Evolutionary conservation across 805 yeast genomes (phyloP), one percentile per base, ranked within the genome.

Genomic region (Wickerhamiella shivajii): DNA sequence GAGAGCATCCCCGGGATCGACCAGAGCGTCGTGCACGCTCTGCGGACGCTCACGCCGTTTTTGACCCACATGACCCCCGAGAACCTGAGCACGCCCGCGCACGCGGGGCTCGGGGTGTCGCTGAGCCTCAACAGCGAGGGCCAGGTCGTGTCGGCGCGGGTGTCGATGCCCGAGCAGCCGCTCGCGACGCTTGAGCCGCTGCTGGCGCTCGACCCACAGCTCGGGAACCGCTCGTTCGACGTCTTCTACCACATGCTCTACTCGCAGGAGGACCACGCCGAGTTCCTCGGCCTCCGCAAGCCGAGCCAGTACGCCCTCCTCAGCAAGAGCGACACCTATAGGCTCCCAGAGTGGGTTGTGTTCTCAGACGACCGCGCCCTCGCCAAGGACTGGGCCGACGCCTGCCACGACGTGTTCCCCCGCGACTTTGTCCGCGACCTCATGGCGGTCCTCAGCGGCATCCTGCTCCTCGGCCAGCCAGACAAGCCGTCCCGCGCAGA

Each of bases 331-430:
- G 45, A 39, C 4, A 53, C 58, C 9, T 53, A 41, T 38, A 31
- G 37, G 6, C 43, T 56, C 8, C 60, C 60, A 2, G 46, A 39
- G 15, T 56, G 58, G 59, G 58, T 55, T 27, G 39, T 42, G 16
- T 45, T 47, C 31, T 52, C 60, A 1, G 61, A 57, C 29, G 61
- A 57, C 37, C 42, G 51, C 21, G 57, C 61, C 2, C 41, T 56
- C 17, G 62, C 61, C 7, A 49, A 51, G 24, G 63, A 59, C 39
- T 59, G 64, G 64, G 44, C 55, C 7, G 58, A 55, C 31, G 53
- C 61, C 5, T 44, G 55, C 12, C 28, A 45, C 3, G 53, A 50
- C 28, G 49, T 59, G 25, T 51, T 60, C 9, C 47, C 57, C 27
- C 43, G 44, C 23, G 53, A 53, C n/a, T 48, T 56, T 18, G 34